These are phyloP conservation scores for Zizania palustris DNA, from an alignment of 202 grass and related monocot species.

Conservation along the genomic window DNA sequence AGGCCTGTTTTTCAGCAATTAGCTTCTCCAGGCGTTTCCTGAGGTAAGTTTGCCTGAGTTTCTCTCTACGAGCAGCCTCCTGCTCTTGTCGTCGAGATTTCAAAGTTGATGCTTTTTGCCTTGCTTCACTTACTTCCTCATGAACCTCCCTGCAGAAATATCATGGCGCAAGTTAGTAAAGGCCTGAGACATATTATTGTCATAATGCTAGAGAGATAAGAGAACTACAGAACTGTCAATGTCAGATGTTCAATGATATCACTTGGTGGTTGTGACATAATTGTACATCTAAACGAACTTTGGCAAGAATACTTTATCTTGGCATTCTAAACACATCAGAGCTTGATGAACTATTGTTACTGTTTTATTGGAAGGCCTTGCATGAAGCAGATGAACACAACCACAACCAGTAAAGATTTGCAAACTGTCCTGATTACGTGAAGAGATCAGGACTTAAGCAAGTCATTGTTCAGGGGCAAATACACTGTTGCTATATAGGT, in stretches of 20 bases:
- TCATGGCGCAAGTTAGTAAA: slow-evolving; percentile 26
- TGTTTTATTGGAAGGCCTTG: neutral
- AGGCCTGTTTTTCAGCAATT: slow-evolving; percentile 65
- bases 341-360: neutral
- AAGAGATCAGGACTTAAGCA: slow-evolving; percentile 9
- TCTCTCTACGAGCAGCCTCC: slow-evolving; percentile 77
- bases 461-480: neutral
- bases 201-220: neutral
- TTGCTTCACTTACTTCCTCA: slow-evolving; percentile 82
- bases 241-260: slow-evolving; percentile 2
- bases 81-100: slow-evolving; percentile 81
- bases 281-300: neutral
- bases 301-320: neutral
- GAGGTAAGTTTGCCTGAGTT: slow-evolving; percentile 89
- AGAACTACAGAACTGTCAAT: neutral
- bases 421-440: neutral
- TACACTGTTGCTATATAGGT: neutral
- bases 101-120: slow-evolving; percentile 65
- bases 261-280: neutral
- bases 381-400: neutral
- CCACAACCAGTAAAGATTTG: slow-evolving; percentile 2
- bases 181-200: slow-evolving; percentile 3
- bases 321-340: neutral
- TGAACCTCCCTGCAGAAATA: slow-evolving; percentile 81
- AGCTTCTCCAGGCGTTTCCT: slow-evolving; percentile 90